These are phyloP conservation scores for Colletotrichum camelliae DNA, from an alignment of 2,329 filamentous ascomycete species.

Conservation along the genomic window DNA sequence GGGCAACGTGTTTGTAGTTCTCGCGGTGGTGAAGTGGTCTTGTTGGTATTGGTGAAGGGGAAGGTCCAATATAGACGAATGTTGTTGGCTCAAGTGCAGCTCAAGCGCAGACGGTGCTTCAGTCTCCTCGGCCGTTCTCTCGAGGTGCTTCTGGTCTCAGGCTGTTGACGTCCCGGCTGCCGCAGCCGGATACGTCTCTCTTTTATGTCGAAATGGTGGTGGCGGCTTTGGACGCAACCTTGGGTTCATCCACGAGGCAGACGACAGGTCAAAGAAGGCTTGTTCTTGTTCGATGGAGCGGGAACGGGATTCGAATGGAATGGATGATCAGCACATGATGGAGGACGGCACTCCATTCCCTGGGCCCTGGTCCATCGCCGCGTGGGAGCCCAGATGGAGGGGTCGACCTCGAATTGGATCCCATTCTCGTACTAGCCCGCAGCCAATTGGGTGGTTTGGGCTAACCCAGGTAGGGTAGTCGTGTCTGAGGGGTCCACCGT, in stretches of 20 bases:
- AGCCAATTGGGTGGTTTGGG: neutral
- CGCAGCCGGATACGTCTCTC: neutral
- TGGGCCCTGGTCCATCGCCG: neutral
- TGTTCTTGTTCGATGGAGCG: neutral
- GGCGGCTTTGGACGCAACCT: neutral
- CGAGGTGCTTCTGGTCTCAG: neutral
- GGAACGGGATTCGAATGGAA: neutral
- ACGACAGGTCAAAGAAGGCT: neutral
- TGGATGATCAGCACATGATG: constrained; percentile 4
- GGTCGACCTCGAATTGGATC: neutral
- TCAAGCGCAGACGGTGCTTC: neutral
- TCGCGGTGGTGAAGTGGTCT: neutral
- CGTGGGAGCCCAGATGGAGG: neutral
- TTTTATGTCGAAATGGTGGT: neutral
- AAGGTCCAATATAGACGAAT: neutral
- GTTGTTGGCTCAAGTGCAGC: neutral
- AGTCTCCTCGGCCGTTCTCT: neutral
- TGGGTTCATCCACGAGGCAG: neutral
- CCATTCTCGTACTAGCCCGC: constrained; percentile 1
- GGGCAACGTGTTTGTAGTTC: neutral
- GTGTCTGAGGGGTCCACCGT: neutral
- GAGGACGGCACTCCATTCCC: neutral
- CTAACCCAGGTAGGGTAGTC: neutral
- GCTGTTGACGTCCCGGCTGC: neutral
- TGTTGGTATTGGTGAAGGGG: neutral